Evolutionary conservation across 1,139 yeast genomes (phyloP).

Genomic region (Sugiyamaella sp.): DNA sequence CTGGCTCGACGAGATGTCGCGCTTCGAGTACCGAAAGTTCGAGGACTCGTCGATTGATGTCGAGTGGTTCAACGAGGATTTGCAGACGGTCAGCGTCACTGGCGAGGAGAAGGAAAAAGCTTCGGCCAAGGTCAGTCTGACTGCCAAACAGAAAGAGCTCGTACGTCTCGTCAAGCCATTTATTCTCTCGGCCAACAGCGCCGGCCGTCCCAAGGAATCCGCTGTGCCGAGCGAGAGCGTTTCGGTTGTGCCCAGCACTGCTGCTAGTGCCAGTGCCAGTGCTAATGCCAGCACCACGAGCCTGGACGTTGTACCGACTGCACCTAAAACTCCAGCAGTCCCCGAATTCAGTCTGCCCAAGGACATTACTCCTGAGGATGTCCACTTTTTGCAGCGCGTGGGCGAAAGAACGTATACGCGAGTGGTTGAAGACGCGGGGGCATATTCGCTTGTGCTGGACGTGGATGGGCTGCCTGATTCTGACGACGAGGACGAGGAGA

Average conservation of each 20-base stretch:
- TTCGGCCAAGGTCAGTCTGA: slow-evolving; percentile 52
- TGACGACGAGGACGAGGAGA: slow-evolving; percentile 55
- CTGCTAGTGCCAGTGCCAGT: slow-evolving; percentile 6
- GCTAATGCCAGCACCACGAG: slow-evolving; percentile 20
- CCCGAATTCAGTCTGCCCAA: slow-evolving; percentile 27
- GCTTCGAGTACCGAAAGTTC: slow-evolving; percentile 58
- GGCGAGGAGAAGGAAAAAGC: slow-evolving; percentile 67
- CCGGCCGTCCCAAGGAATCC: slow-evolving; percentile 22
- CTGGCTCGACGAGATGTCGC: slow-evolving; percentile 83
- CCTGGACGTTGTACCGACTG: background rate
- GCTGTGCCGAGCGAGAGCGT: slow-evolving; percentile 21
- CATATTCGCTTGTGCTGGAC: slow-evolving; percentile 49
- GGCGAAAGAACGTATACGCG: slow-evolving; percentile 35
- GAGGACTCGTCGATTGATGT: slow-evolving; percentile 76
- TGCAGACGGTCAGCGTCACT: slow-evolving; percentile 74
- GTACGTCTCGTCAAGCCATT: slow-evolving; percentile 37
- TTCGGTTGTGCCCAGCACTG: slow-evolving; percentile 10
- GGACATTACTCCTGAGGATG: slow-evolving; percentile 32
- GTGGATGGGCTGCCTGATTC: slow-evolving; percentile 72
- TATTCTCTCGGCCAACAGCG: slow-evolving; percentile 31
- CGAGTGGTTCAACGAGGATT: slow-evolving; percentile 86
- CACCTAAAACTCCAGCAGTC: background rate
- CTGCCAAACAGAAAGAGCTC: slow-evolving; percentile 65
- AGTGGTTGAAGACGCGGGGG: slow-evolving; percentile 30
- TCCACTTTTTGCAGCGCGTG: slow-evolving; percentile 36